Evolutionary conservation across 2,329 filamentous ascomycete genomes (phyloP).

Genomic region (Aspergillus japonicus): DNA sequence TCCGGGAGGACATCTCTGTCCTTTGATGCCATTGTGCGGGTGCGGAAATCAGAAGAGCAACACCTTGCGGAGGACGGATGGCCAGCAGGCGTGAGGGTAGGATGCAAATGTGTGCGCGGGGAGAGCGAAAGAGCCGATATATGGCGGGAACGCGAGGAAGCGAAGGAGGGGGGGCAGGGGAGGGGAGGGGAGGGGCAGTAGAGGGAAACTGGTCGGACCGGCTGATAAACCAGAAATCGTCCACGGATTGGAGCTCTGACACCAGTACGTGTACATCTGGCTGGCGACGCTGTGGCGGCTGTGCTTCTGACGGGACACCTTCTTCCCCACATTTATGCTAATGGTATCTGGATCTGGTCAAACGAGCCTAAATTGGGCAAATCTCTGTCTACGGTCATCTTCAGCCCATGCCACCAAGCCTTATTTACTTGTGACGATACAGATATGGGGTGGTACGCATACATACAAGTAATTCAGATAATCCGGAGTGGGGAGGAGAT

Average conservation of each 20-base stretch:
- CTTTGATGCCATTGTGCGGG: constrained; percentile 42
- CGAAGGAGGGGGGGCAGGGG: constrained; percentile 17
- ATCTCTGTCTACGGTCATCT: constrained; percentile 22
- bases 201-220: constrained; percentile 25
- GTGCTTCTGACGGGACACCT: constrained; percentile 23
- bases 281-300: constrained; percentile 15
- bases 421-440: too few species aligned
- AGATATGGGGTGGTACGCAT: neutral
- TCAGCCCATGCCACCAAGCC: constrained; percentile 10
- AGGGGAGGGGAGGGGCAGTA: constrained; percentile 20
- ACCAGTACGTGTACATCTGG: constrained; percentile 28
- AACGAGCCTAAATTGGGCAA: constrained; percentile 2
- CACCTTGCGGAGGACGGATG: constrained; percentile 27
- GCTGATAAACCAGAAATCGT: constrained; percentile 26
- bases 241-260: constrained; percentile 26
- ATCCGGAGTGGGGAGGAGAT: too few species aligned
- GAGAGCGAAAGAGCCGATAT: constrained; percentile 15
- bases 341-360: neutral
- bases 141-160: constrained; percentile 18
- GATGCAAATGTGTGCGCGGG: constrained; percentile 16
- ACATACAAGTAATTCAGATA: neutral
- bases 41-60: constrained; percentile 39
- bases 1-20: constrained; percentile 50
- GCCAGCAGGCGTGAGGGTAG: constrained; percentile 16
- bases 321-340: constrained; percentile 35